Base-by-base conservation (phyloP, 1,139 yeast species). In the Saccharomyces hybrid region DNA sequence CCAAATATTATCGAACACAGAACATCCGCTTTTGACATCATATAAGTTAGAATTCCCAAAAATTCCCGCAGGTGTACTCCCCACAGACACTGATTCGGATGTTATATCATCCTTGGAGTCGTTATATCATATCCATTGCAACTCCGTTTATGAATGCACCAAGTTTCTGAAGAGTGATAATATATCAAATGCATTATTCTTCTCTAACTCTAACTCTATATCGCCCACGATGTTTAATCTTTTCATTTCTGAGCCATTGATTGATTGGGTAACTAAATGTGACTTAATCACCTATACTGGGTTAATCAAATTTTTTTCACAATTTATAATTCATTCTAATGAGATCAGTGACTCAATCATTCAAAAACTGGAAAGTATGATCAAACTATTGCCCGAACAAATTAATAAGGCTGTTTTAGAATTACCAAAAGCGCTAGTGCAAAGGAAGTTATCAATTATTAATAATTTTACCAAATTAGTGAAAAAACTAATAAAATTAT, bases 241-340 rank as follows among this genome's bases (percentile, higher is more conserved):
- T 20, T 78, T 83, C 58, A 72, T 74, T 14, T 70, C 77, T n/a
- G 78, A 78, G 11, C 63, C 69, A 3, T 65, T 83, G 3, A 64
- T 74, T 2, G 76, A 76, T n/a, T 86, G 95, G 93, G 76, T 85
- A 13, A 65, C 76, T 47, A 71, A 75, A 42, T 84, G 88, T 63
- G 96, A 88, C 67, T 64, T 77, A 59, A 69, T 76, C 20, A 77
- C 83, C 73, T 85, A 84, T 42, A 28, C 32, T 1, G 29, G 9
- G 29, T 31, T 47, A 8, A 29, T 47, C 13, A 47, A 28, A 16
- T 29, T 28, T 47, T 31, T 47, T n/a, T 47, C 49, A 4, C 29
- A 47, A 20, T 31, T 47, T 9, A 28, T 47, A n/a, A 29, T 47
- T 47, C 38, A 47, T 31, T 31, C 29, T 5, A 31, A 47, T 27